A percentile compares a stretch with the other conserved stretches of the same genome.
Evolutionary conservation across 208 protist species (phyloP).

Genomic region (Crithidia fasciculata): DNA sequence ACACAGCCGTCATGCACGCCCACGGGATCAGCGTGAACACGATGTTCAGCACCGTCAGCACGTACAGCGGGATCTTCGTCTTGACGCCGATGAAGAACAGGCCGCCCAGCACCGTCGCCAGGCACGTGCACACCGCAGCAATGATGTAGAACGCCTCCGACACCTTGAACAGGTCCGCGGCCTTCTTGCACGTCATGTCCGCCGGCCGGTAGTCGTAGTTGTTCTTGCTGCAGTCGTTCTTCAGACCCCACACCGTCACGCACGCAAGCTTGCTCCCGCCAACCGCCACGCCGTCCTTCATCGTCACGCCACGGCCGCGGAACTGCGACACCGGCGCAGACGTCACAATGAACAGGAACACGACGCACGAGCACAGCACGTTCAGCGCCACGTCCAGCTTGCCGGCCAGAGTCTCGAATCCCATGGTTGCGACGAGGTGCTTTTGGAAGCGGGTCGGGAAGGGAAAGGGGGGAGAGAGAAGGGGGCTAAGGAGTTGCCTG

Average conservation of each 20-base stretch:
- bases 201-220: slow-evolving; percentile 26
- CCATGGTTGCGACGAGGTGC: slow-evolving; percentile 39
- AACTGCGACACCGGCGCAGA: slow-evolving; percentile 61
- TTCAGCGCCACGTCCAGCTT: slow-evolving; percentile 43
- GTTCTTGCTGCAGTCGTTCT: slow-evolving; percentile 44
- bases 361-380: slow-evolving; percentile 52
- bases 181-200: slow-evolving; percentile 15
- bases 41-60: slow-evolving; percentile 32
- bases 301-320: slow-evolving; percentile 35
- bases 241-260: slow-evolving; percentile 58
- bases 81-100: slow-evolving; percentile 42
- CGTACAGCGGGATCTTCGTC: slow-evolving; percentile 23
- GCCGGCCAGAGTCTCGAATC: slow-evolving; percentile 49
- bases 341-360: slow-evolving; percentile 54
- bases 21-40: slow-evolving; percentile 48
- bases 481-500: background rate
- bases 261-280: slow-evolving; percentile 39
- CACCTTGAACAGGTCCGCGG: slow-evolving; percentile 46
- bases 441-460: background rate
- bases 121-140: slow-evolving; percentile 39
- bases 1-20: slow-evolving; percentile 53
- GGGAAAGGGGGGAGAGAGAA: background rate
- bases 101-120: slow-evolving; percentile 22
- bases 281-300: background rate
- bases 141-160: slow-evolving; percentile 66